Evolutionary conservation across 2,329 filamentous ascomycete species (phyloP), one percentile per base, ranked within the genome.

Genomic region (Claviceps monticola): DNA sequence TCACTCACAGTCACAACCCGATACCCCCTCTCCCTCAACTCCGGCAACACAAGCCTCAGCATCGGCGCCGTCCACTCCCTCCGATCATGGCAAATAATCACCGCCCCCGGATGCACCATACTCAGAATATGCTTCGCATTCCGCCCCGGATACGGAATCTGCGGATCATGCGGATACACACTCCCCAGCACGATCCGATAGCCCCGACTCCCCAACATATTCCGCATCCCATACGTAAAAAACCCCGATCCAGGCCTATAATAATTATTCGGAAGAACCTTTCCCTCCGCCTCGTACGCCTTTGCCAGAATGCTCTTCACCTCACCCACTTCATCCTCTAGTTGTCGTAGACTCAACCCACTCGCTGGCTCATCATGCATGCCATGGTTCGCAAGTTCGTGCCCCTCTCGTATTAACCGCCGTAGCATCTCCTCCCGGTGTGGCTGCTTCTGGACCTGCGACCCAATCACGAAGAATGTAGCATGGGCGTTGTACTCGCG

Each of bases 151-250:
- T 78, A 83, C 9, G 73, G 72, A 53, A 95, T 83, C 72, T 94
- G 88, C n/a, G 89, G 82, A 68, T 95, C 89, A 69, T 95, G 88
- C 5, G 89, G 89, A 67, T 94, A 95, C 42, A 95, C 82, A 65
- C 82, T 83, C 2, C 89, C 89, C 41, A 95, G 70, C n/a, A 89
- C 83, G 49, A 93, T 73, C 48, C 75, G 73, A 66, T 88, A 90
- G 4, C 82, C 83, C 55, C 88, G 63, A 49, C 68, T 71, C 37
- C 68, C 68, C 7, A 88, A 67, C 38, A 84, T 63, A 37, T 68
- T 65, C 19, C 85, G 73, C 81, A 95, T 90, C 17, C 77, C 66
- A 43, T 72, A 70, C 60, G 77, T 88, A 70, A 95, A 95, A 65
- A 94, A 83, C 14, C 89, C 89, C 0, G 84, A 89, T 0, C 89